Conservation (phyloP, 2,329 filamentous ascomycete genomes). For the Epichloe sibirici region DNA sequence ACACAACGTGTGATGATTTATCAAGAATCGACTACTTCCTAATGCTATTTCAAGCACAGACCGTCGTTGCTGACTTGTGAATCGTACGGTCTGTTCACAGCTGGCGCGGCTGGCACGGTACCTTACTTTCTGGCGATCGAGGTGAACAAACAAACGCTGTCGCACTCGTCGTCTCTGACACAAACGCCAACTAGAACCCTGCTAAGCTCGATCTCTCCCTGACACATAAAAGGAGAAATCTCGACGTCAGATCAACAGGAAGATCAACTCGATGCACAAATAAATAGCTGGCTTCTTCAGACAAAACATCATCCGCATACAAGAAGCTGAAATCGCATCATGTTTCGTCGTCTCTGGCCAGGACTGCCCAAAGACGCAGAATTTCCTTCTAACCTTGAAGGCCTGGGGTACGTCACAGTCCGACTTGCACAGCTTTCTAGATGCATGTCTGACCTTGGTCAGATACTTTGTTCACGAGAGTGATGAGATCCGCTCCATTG, state of each 20-base stretch:
- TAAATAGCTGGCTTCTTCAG: background rate
- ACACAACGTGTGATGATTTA: background rate
- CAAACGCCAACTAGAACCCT: background rate
- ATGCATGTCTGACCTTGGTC: background rate
- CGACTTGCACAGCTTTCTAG: background rate
- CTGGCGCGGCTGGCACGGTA: background rate
- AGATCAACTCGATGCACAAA: background rate
- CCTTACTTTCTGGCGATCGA: background rate
- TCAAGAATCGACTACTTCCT: too few relatives aligned
- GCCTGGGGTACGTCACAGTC: conserved; percentile 49
- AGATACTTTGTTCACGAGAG: conserved; percentile 70
- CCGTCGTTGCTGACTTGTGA: background rate
- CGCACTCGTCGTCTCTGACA: background rate
- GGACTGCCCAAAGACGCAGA: conserved; percentile 58
- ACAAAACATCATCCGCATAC: background rate
- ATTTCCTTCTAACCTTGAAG: conserved; percentile 52
- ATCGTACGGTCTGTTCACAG: background rate
- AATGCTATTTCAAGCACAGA: background rate
- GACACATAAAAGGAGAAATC: background rate
- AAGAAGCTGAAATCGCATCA: conserved; percentile 7
- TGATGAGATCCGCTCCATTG: conserved; percentile 62
- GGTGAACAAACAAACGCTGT: background rate
- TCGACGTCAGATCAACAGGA: background rate
- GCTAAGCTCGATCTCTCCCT: background rate
- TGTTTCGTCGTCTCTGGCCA: conserved; percentile 64